Percentiles rank a stretch among this genome's conserved stretches.
Conservation (phyloP, 2,329 filamentous ascomycete species). For the Aphanocladium album region DNA sequence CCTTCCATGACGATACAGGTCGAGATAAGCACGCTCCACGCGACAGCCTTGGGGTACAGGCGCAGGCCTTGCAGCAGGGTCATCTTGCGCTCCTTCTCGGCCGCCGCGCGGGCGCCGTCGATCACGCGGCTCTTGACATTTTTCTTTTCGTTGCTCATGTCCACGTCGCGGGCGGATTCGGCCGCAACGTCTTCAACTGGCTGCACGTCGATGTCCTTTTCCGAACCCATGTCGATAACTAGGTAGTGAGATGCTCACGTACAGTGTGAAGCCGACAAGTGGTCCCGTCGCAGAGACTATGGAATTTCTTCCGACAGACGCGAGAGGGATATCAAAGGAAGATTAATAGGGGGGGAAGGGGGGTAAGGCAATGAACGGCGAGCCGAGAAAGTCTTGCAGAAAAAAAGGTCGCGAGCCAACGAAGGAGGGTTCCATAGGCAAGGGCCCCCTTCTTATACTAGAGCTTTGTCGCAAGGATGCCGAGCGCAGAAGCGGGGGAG, state of each 20-base stretch:
- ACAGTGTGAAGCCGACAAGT: not conserved
- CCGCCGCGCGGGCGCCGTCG: slow-evolving; percentile 37
- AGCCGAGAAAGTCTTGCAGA: not conserved
- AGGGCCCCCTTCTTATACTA: slow-evolving; percentile 1
- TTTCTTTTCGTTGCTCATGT: not conserved
- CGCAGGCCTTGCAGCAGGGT: slow-evolving; percentile 69
- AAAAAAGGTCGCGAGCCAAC: not conserved
- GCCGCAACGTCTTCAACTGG: slow-evolving; percentile 14
- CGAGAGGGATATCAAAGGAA: not conserved
- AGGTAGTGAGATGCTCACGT: not conserved
- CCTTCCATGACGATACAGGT: slow-evolving; percentile 91
- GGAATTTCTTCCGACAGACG: not conserved
- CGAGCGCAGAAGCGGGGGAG: not conserved
- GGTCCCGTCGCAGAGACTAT: not conserved
- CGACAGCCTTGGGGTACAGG: slow-evolving; percentile 81
- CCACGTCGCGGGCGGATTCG: not conserved
- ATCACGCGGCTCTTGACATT: slow-evolving; percentile 27
- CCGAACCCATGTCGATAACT: slow-evolving; percentile 17
- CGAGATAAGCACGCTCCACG: slow-evolving; percentile 81
- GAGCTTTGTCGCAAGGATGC: not conserved
- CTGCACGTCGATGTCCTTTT: slow-evolving; percentile 10
- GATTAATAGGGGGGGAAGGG: not conserved
- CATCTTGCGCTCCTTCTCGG: slow-evolving; percentile 63
- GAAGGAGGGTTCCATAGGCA: slow-evolving; percentile 1
- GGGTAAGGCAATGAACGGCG: not conserved